These are phyloP conservation scores for Lagerstroemia speciosa DNA, from an alignment of 345 rosid species.

Conservation along the genomic window DNA sequence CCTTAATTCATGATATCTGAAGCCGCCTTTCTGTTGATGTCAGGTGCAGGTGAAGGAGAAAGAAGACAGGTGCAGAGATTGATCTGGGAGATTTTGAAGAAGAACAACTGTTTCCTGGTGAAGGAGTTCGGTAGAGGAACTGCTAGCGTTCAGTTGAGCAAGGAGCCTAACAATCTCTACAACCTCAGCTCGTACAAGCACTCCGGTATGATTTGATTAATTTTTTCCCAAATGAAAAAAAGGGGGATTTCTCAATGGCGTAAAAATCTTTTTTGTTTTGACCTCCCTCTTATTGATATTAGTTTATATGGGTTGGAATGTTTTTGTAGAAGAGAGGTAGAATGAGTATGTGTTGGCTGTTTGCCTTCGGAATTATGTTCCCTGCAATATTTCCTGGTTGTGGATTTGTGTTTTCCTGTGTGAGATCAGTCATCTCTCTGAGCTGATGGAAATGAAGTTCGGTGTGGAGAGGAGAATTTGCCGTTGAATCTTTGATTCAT, in stretches of 20 bases:
- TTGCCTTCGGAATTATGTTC: background rate
- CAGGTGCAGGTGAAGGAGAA: slow-evolving; percentile 2
- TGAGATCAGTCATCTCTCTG: background rate
- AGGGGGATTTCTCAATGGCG: background rate
- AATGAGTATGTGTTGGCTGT: background rate
- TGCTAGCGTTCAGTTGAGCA: slow-evolving; percentile 44
- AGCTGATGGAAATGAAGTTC: background rate
- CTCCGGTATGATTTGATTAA: slow-evolving; percentile 28
- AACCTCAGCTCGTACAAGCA: slow-evolving; percentile 55
- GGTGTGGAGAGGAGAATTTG: background rate
- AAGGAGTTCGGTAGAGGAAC: slow-evolving; percentile 43
- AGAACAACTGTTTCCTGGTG: slow-evolving; percentile 44
- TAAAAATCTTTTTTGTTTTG: background rate
- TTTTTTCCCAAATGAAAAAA: background rate
- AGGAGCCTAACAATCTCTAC: slow-evolving; percentile 52
- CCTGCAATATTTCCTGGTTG: background rate
- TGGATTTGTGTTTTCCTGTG: background rate
- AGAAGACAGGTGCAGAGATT: slow-evolving; percentile 9
- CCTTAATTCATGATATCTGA: background rate
- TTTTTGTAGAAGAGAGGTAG: background rate
- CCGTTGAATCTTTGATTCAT: background rate
- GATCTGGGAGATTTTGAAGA: slow-evolving; percentile 62
- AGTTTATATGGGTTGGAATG: background rate
- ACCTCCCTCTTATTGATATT: background rate
- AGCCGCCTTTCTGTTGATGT: background rate